A percentile compares a stretch with the other conserved stretches of the same genome.
These are phyloP conservation scores for Meredithiella fracta DNA, from an alignment of 2,329 filamentous ascomycete genomes.

Conservation along the genomic window DNA sequence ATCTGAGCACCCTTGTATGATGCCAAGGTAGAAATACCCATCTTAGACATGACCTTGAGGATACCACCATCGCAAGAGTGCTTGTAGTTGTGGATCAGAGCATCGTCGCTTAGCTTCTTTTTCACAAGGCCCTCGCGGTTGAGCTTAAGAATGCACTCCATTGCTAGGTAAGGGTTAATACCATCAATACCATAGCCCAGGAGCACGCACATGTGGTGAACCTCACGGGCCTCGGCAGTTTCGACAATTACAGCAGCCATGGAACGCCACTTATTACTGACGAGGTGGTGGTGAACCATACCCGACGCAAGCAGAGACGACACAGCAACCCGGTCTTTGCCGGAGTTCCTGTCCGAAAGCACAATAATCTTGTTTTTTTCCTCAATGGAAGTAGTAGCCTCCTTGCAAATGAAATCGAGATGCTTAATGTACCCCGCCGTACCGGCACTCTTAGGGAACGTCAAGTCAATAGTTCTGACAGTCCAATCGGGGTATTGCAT, in stretches of 20 bases:
- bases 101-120: conserved; percentile 68
- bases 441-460: conserved; percentile 75
- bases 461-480: conserved; percentile 80
- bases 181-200: conserved; percentile 90
- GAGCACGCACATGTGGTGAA: conserved; percentile 97
- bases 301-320: conserved; percentile 78
- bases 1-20: conserved; percentile 98
- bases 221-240: conserved; percentile 88
- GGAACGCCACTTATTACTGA: conserved; percentile 90
- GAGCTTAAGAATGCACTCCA: conserved; percentile 95
- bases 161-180: conserved; percentile 84
- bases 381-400: conserved; percentile 69
- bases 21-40: conserved; percentile 93
- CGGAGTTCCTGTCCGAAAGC: conserved; percentile 75
- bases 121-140: conserved; percentile 84
- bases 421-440: conserved; percentile 71
- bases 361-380: conserved; percentile 72
- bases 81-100: conserved; percentile 88
- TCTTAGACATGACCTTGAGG: conserved; percentile 97
- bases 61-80: conserved; percentile 93
- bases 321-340: conserved; percentile 64
- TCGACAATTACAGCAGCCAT: conserved; percentile 76
- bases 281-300: conserved; percentile 88
- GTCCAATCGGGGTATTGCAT: conserved; percentile 63
- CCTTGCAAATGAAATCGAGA: conserved; percentile 74